phyloP scores from a whole-genome alignment of 2,329 filamentous ascomycete species.

The Lecanicillium sp. region DNA sequence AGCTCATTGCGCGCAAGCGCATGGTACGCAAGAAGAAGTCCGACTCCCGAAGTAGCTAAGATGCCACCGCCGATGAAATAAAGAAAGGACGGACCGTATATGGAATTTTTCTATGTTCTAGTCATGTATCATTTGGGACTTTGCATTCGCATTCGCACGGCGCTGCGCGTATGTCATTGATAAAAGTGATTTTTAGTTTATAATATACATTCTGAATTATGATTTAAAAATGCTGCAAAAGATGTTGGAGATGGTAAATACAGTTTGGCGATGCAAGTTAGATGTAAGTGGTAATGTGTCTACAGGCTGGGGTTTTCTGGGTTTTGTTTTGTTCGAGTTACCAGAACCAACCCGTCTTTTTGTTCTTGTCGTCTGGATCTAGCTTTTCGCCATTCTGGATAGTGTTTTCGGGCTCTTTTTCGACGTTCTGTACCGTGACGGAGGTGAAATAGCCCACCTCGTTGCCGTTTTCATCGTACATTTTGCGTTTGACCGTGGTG shows the following conservation, averaged over 20 bases:
- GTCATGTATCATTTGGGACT: conserved; percentile 4
- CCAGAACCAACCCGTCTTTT: conserved; percentile 10
- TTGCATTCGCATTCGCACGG: conserved; percentile 10
- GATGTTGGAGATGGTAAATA: not conserved
- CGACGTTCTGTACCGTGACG: conserved; percentile 26
- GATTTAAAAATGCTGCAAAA: not conserved
- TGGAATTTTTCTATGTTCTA: too few relatives aligned
- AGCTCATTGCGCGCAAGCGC: conserved; percentile 80
- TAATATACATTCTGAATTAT: conserved; percentile 1
- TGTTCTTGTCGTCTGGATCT: conserved; percentile 5
- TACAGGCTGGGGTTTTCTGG: too few relatives aligned
- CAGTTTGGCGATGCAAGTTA: too few relatives aligned
- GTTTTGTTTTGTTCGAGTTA: too few relatives aligned
- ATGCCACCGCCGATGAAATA: too few relatives aligned
- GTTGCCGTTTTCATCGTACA: conserved; percentile 35
- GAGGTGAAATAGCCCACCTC: conserved; percentile 34
- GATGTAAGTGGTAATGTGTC: too few relatives aligned
- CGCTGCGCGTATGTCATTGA: conserved; percentile 3
- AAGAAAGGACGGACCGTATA: too few relatives aligned
- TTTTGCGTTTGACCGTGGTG: conserved; percentile 34
- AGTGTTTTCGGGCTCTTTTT: conserved; percentile 16
- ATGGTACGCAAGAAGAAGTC: conserved; percentile 67
- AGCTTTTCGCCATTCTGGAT: not conserved
- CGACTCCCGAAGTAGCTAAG: conserved; percentile 28
- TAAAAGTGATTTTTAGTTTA: not conserved